These are phyloP conservation scores for Cyclanthera cordifolia DNA, from an alignment of 306 rosid genomes.

Conservation along the genomic window DNA sequence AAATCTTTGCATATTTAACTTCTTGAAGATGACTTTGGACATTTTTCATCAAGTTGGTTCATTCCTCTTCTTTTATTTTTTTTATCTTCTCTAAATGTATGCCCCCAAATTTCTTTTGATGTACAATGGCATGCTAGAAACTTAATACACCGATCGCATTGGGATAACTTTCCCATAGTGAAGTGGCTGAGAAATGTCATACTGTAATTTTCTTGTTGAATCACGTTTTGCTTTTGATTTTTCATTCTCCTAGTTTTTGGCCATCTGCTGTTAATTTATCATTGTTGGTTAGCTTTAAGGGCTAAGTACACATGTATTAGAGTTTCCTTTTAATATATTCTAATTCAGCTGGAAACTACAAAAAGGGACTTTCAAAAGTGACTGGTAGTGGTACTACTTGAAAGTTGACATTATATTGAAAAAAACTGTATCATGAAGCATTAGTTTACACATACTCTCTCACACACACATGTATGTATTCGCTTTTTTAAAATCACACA, in stretches of 20 bases:
- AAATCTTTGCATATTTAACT: neutral
- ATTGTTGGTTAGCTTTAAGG: neutral
- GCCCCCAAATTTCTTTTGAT: neutral
- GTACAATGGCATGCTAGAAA: neutral
- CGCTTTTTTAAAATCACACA: neutral
- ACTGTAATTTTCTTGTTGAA: neutral
- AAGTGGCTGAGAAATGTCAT: neutral
- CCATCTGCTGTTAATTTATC: slow-evolving; percentile 1
- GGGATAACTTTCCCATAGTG: neutral
- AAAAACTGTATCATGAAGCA: neutral
- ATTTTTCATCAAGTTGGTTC: neutral
- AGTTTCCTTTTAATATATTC: neutral
- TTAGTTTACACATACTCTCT: too few species aligned
- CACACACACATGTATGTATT: too few species aligned
- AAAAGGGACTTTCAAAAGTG: neutral
- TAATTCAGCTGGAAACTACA: neutral
- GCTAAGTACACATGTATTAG: neutral
- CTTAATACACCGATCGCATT: neutral
- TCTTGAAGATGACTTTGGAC: neutral
- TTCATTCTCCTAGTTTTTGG: neutral
- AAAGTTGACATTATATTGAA: too few species aligned
- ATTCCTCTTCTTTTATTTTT: too few species aligned
- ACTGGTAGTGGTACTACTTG: neutral
- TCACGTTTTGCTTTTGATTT: neutral
- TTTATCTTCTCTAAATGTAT: neutral